Conservation (phyloP, 768 basidiomycete species). For the Suillus fuscotomentosus region DNA sequence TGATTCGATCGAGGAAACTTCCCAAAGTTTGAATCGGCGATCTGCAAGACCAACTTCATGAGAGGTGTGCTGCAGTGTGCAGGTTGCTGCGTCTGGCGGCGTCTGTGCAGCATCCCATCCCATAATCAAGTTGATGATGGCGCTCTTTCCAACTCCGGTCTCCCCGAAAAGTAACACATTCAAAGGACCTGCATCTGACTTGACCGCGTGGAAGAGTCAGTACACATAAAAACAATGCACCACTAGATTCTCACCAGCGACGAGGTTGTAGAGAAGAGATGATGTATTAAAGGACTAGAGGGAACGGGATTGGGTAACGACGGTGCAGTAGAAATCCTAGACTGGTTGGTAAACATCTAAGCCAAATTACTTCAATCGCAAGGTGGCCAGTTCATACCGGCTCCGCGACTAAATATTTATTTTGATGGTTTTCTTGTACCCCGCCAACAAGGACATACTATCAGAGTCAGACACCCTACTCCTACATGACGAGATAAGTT, state of each 20-base stretch:
- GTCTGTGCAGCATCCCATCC: slow-evolving; percentile 27
- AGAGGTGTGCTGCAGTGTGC: slow-evolving; percentile 32
- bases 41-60: slow-evolving; percentile 21
- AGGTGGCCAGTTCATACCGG: not conserved
- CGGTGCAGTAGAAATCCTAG: not conserved
- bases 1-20: slow-evolving; percentile 31
- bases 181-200: not conserved
- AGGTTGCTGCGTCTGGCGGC: slow-evolving; percentile 31
- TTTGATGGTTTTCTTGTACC: not conserved
- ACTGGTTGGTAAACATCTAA: not conserved
- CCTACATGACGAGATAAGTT: not conserved
- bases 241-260: not conserved
- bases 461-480: not conserved
- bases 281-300: not conserved
- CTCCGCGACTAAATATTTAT: not conserved
- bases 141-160: slow-evolving; percentile 42
- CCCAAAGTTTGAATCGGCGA: slow-evolving; percentile 25
- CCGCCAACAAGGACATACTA: not conserved
- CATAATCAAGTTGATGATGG: slow-evolving; percentile 41
- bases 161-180: slow-evolving; percentile 47
- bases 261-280: not conserved
- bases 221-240: not conserved
- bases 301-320: too few relatives aligned
- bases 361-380: not conserved
- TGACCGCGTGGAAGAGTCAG: not conserved